Evolutionary conservation across 2,329 filamentous ascomycete genomes (phyloP).

Genomic region (Trichoderma aggressivum): DNA sequence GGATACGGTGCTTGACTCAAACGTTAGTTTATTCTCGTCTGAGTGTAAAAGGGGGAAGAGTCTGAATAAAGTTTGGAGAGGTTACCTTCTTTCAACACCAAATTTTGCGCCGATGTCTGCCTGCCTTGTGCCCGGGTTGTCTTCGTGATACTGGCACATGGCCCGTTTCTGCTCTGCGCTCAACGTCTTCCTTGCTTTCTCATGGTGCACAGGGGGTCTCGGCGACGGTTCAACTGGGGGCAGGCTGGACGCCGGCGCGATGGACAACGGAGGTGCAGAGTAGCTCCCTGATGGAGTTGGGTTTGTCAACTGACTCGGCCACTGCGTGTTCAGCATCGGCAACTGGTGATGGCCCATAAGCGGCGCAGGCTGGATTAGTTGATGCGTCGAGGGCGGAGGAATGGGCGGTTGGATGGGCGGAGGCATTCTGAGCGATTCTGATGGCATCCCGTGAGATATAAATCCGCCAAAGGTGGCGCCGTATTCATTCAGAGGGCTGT

Average conservation of each 20-base stretch:
- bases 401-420: constrained; percentile 52
- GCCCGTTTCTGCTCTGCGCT: constrained; percentile 84
- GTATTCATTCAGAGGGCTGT: constrained; percentile 63
- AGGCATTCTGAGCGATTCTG: constrained; percentile 53
- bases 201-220: constrained; percentile 39
- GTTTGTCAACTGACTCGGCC: constrained; percentile 80
- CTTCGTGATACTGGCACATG: constrained; percentile 93
- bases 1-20: constrained; percentile 77
- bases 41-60: constrained; percentile 21
- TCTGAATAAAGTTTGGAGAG: constrained; percentile 20
- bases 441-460: constrained; percentile 49
- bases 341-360: constrained; percentile 57
- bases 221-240: constrained; percentile 36
- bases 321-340: constrained; percentile 68
- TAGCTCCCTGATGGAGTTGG: constrained; percentile 54
- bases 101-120: constrained; percentile 95
- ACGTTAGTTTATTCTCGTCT: constrained; percentile 27
- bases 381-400: constrained; percentile 25
- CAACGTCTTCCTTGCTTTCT: constrained; percentile 76
- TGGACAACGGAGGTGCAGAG: constrained; percentile 55
- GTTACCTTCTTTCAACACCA: constrained; percentile 94
- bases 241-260: constrained; percentile 56
- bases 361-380: constrained; percentile 32
- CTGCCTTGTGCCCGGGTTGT: constrained; percentile 87
- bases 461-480: constrained; percentile 54